Conservation (phyloP, 2,329 filamentous ascomycete genomes). For the Thielaviopsis ethacetica region DNA sequence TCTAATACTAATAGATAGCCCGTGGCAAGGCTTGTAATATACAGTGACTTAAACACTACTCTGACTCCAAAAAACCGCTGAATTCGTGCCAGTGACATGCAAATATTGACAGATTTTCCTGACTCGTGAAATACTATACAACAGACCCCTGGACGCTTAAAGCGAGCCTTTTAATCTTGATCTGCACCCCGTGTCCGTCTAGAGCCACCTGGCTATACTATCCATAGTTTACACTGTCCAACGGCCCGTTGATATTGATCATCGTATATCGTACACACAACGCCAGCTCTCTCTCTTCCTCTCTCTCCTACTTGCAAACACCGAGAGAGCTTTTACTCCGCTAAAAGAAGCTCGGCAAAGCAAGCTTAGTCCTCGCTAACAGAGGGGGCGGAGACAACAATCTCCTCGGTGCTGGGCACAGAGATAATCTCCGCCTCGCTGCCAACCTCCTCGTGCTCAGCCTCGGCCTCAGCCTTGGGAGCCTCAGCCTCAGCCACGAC, state of each 20-base stretch:
- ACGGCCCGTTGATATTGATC: conserved; percentile 4
- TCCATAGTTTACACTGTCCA: neutral
- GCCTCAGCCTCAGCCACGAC: neutral
- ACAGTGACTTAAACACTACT: neutral
- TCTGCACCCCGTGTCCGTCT: too few species aligned
- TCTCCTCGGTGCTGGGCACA: neutral
- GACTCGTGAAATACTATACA: neutral
- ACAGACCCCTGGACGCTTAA: neutral
- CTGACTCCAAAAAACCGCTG: too few species aligned
- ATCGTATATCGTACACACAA: conserved; percentile 5
- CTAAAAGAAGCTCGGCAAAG: neutral
- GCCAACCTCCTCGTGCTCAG: neutral
- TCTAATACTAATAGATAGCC: neutral
- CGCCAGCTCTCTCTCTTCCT: neutral
- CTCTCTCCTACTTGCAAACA: neutral
- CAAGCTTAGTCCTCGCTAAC: neutral
- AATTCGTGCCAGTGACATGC: too few species aligned
- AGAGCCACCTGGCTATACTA: neutral
- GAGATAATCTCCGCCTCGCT: conserved; percentile 5
- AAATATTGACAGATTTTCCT: too few species aligned
- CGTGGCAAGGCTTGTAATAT: neutral
- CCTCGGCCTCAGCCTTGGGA: neutral
- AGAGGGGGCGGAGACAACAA: neutral
- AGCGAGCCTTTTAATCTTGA: too few species aligned
- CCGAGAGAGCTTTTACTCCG: neutral